Evolutionary conservation across 257 asterid species (phyloP), one percentile per base, ranked within the genome.

Genomic region (Plantago elongata): DNA sequence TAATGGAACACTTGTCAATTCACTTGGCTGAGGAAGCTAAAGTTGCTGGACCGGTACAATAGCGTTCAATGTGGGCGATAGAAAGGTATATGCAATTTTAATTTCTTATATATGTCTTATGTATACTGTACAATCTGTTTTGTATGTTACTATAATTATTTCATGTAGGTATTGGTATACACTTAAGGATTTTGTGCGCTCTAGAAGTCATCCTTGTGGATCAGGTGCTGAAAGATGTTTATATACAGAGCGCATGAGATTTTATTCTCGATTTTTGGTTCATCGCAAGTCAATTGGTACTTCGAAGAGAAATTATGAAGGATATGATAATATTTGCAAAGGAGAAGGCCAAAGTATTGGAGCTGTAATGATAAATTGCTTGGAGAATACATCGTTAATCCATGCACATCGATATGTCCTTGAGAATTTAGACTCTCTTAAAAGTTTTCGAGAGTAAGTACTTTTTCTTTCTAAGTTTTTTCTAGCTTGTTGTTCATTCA

Each of bases 21-120:
- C 61, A 56, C 34, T 56, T 56, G 13, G 61, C 45, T 17, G 45
- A 55, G 7, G 61, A 56, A 56, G 61, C 61, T 34, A 30, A 30
- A 16, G 5, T 56, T 30, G 13, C 11, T 11, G 45, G 61, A 17
- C 22, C 61, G 0, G 61, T 13, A 7, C 22, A 34, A 1, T 56
- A 5, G 13, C 61, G 42, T 13, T 29, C 16, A 5, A 30, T 30
- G 61, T 56, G 7, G 30, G 14, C 60, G 9, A 29, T 54, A 18
- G 16, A 22, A 13, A 18, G 57, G 57, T 10, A 9, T 47, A 5
- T 47, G 17, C 15, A 7, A n/a, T 50, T 50, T 3, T n/a, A 16
- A 14, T 14, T 11, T 50, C 27, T 22, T 50, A 50, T 30, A 50
- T 14, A 4, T 50, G 30, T 50, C 14, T 50, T 4, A 45, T 9